A percentile compares a stretch with the other conserved stretches of the same genome.
Evolutionary conservation across 176 grass and related monocot species (phyloP).

Genomic region (Thalia dealbata): DNA sequence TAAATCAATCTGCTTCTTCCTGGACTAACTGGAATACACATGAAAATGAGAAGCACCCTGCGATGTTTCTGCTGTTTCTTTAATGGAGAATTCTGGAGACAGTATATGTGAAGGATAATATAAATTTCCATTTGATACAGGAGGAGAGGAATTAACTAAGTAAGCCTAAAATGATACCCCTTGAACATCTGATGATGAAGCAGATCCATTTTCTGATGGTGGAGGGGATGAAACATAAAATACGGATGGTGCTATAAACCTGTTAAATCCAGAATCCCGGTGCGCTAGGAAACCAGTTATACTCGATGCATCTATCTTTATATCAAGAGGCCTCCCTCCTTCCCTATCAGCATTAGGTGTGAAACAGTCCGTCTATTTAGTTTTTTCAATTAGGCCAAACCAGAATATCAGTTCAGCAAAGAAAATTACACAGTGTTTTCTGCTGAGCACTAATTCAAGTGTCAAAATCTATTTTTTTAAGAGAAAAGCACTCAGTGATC

Average conservation of each 20-base stretch:
- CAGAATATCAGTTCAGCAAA: not conserved
- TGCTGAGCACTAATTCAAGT: not conserved
- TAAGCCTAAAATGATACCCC: not conserved
- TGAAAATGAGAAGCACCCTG: constrained; percentile 37
- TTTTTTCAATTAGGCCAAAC: not conserved
- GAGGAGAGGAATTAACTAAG: not conserved
- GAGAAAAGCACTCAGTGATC: not conserved
- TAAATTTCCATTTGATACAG: not conserved
- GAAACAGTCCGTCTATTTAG: constrained; percentile 25
- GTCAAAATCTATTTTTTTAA: not conserved
- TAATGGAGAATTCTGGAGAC: constrained; percentile 17
- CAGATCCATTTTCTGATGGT: not conserved
- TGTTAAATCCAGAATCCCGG: constrained; percentile 28
- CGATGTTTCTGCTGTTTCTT: constrained; percentile 21
- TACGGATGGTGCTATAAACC: constrained; percentile 46
- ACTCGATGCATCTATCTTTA: constrained; percentile 38
- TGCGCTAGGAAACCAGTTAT: constrained; percentile 38
- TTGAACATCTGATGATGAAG: constrained; percentile 1
- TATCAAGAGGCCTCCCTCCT: constrained; percentile 49
- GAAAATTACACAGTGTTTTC: not conserved
- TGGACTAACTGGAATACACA: constrained; percentile 67
- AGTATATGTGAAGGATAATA: not conserved
- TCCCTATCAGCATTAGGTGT: constrained; percentile 64
- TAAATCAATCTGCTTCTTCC: constrained; percentile 65
- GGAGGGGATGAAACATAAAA: constrained; percentile 16